Conservation (phyloP, 2,329 filamentous ascomycete species). For the Colletotrichum sp. region DNA sequence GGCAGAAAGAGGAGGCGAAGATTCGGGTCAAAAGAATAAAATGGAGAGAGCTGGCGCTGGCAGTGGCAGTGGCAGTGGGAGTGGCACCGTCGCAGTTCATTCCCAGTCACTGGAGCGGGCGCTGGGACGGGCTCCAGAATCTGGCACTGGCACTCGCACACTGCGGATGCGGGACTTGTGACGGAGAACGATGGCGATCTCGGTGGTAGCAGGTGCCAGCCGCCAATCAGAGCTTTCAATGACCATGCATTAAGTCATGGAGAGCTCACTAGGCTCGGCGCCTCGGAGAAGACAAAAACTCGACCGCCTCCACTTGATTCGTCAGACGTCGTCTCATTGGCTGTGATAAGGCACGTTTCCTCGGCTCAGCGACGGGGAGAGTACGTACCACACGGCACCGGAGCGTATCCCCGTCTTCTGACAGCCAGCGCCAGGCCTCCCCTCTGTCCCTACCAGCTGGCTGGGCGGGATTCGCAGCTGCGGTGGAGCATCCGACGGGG, state of each 20-base stretch:
- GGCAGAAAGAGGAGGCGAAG: conserved; percentile 14
- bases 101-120: neutral
- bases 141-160: neutral
- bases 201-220: conserved; percentile 8
- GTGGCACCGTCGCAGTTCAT: neutral
- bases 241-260: conserved; percentile 20
- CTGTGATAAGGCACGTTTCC: neutral
- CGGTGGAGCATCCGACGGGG: neutral
- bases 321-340: neutral
- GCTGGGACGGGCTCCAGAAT: neutral
- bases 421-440: neutral
- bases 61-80: neutral
- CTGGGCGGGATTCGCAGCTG: neutral
- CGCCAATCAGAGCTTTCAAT: conserved; percentile 20
- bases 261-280: conserved; percentile 14
- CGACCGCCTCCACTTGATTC: neutral
- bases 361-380: neutral
- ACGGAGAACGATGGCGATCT: conserved; percentile 24
- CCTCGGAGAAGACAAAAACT: conserved; percentile 23
- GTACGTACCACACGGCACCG: neutral
- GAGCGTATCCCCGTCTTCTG: neutral
- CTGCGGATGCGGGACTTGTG: conserved; percentile 21
- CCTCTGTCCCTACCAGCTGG: neutral
- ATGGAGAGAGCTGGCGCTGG: neutral
- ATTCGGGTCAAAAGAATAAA: neutral